Conservation (phyloP, 164 flowering plant genomes). For the Dillenia suffruticosa region DNA sequence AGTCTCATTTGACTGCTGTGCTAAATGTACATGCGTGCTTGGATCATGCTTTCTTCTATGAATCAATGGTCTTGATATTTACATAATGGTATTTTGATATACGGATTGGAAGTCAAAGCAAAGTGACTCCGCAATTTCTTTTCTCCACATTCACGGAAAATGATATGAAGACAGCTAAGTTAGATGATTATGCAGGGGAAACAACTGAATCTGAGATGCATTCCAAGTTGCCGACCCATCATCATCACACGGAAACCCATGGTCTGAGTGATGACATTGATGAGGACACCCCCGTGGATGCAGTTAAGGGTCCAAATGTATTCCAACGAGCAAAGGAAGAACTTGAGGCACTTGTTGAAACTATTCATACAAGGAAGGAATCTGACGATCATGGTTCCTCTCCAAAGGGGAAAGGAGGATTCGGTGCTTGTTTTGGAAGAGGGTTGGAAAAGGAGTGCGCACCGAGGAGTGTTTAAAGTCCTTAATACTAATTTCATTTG, state of each 20-base stretch:
- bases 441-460: conserved; percentile 23
- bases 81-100: too few species aligned
- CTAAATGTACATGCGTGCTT: too few species aligned
- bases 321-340: conserved; percentile 42
- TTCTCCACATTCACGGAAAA: too few species aligned
- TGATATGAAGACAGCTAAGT: too few species aligned
- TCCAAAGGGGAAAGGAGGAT: conserved; percentile 22
- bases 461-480: conserved; percentile 15
- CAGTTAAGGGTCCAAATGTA: conserved; percentile 38
- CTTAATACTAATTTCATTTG: too few species aligned
- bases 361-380: conserved; percentile 15
- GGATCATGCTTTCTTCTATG: too few species aligned
- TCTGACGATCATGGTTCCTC: conserved; percentile 1
- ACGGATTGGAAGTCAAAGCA: too few species aligned
- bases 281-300: conserved; percentile 28
- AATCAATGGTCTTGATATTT: too few species aligned
- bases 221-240: conserved; percentile 1
- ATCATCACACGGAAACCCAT: conserved; percentile 35
- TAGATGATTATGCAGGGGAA: too few species aligned
- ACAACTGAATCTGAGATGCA: too few species aligned
- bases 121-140: too few species aligned
- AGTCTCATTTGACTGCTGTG: too few species aligned
- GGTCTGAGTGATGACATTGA: conserved; percentile 37
- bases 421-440: conserved; percentile 14
- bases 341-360: conserved; percentile 24